phyloP scores from a whole-genome alignment of 2,329 filamentous ascomycete species.

The Mycosphaerelloides madeirae region DNA sequence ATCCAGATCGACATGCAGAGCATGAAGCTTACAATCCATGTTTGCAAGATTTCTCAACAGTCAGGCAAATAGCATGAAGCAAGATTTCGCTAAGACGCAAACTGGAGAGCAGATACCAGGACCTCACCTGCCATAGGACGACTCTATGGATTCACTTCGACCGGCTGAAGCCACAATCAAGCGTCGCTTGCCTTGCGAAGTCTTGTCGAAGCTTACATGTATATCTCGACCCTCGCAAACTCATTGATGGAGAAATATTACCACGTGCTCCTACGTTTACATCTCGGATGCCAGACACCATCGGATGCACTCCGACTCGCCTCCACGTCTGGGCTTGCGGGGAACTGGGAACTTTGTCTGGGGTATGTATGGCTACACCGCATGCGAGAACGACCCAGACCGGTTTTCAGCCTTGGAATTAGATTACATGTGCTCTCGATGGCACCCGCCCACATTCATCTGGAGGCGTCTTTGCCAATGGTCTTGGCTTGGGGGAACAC shows the following conservation, averaged over 20 bases:
- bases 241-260: neutral
- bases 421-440: neutral
- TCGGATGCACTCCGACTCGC: neutral
- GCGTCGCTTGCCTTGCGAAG: too few relatives aligned
- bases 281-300: neutral
- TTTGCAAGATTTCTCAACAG: too few relatives aligned
- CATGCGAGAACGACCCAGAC: neutral
- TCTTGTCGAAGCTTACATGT: too few relatives aligned
- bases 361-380: neutral
- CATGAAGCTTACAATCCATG: too few relatives aligned
- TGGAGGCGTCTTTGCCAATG: slow-evolving; percentile 4
- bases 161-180: too few relatives aligned
- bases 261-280: neutral
- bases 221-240: too few relatives aligned
- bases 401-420: neutral
- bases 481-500: neutral
- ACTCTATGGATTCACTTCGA: too few relatives aligned
- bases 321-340: slow-evolving; percentile 1
- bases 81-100: too few relatives aligned
- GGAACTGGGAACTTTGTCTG: neutral
- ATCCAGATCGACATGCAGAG: too few relatives aligned
- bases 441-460: slow-evolving; percentile 2
- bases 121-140: too few relatives aligned
- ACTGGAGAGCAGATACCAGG: too few relatives aligned
- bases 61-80: too few relatives aligned